Conservation (phyloP, 2,329 filamentous ascomycete genomes). For the Penicillium sp. region DNA sequence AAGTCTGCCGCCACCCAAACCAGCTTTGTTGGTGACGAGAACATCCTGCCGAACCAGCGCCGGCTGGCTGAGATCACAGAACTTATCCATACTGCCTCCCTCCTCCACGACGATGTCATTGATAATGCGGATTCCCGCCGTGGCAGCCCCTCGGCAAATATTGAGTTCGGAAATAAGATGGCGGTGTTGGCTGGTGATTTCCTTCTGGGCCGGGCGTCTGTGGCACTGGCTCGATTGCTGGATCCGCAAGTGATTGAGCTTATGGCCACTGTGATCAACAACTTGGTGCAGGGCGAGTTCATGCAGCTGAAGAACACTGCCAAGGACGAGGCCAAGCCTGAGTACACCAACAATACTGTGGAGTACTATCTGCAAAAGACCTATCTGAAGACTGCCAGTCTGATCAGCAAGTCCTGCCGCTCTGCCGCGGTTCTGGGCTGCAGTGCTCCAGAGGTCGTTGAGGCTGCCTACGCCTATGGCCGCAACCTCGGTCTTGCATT, state of each 20-base stretch:
- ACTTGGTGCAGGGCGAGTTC: constrained; percentile 97
- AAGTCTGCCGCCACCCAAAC: constrained; percentile 45
- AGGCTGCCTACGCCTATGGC: constrained; percentile 89
- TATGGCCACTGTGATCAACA: constrained; percentile 93
- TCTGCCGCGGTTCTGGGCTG: constrained; percentile 86
- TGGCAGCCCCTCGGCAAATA: constrained; percentile 84
- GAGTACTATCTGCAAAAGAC: constrained; percentile 97
- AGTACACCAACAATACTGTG: constrained; percentile 86
- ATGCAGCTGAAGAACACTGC: constrained; percentile 99
- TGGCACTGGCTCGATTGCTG: constrained; percentile 85
- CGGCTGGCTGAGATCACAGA: constrained; percentile 96
- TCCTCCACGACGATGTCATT: constrained; percentile 98
- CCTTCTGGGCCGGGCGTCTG: constrained; percentile 87
- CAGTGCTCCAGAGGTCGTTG: constrained; percentile 76
- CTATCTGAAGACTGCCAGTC: constrained; percentile 92
- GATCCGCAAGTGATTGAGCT: constrained; percentile 96
- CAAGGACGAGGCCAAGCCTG: constrained; percentile 80
- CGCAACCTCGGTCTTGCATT: constrained; percentile 94
- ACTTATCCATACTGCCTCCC: constrained; percentile 93
- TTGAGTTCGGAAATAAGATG: constrained; percentile 99
- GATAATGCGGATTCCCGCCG: constrained; percentile 87
- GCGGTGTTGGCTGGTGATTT: constrained; percentile 98
- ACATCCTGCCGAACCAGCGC: constrained; percentile 88
- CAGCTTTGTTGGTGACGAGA: constrained; percentile 54
- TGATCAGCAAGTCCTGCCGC: constrained; percentile 95